Conservation (phyloP, 768 basidiomycete genomes). For the Guyanaporus albipodus region DNA sequence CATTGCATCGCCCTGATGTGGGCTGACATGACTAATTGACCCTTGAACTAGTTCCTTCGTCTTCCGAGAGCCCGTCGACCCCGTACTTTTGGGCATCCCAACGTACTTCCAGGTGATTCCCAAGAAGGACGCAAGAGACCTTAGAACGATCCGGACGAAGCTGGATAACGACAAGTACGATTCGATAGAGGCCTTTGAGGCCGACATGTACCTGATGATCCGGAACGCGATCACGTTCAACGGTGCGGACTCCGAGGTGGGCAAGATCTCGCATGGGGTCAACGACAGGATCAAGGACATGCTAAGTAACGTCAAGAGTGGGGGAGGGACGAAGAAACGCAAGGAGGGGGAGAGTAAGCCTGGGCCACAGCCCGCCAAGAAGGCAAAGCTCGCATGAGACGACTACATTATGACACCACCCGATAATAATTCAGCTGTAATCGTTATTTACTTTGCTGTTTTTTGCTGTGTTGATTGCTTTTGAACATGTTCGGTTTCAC, state of each 20-base stretch:
- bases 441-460: slow-evolving; percentile 27
- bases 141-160: slow-evolving; percentile 75
- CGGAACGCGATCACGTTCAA: slow-evolving; percentile 90
- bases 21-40: not conserved
- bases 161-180: slow-evolving; percentile 83
- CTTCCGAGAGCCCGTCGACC: slow-evolving; percentile 87
- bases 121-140: slow-evolving; percentile 81
- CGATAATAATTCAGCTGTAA: slow-evolving; percentile 33
- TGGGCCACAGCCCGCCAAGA: slow-evolving; percentile 64
- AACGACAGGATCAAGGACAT: slow-evolving; percentile 53
- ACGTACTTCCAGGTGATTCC: slow-evolving; percentile 86
- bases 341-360: slow-evolving; percentile 63
- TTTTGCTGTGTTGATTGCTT: slow-evolving; percentile 29
- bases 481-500: not conserved
- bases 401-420: slow-evolving; percentile 21
- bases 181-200: slow-evolving; percentile 71
- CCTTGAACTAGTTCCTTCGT: slow-evolving; percentile 55
- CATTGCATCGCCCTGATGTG: too few species aligned
- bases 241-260: slow-evolving; percentile 76
- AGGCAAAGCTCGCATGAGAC: slow-evolving; percentile 54
- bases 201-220: slow-evolving; percentile 85
- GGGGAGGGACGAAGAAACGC: slow-evolving; percentile 59
- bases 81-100: slow-evolving; percentile 75
- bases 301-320: slow-evolving; percentile 38
- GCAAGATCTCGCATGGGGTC: slow-evolving; percentile 49